phyloP scores from a whole-genome alignment of 2,329 filamentous ascomycete genomes.

The Xylaria sp. region DNA sequence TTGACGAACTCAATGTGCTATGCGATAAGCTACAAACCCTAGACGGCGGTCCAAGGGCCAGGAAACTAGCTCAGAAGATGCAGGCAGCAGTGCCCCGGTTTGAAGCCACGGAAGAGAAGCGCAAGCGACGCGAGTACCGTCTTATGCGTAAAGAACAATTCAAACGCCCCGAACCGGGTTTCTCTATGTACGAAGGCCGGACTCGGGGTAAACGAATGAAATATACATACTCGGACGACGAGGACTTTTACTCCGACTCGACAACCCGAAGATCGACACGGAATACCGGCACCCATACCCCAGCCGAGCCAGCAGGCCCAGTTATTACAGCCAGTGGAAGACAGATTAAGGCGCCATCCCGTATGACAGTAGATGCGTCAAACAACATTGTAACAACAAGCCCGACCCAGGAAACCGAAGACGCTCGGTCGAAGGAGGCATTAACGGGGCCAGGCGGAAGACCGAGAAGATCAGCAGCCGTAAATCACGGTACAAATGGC shows the following conservation, averaged over 20 bases:
- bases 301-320: constrained; percentile 67
- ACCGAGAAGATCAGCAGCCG: constrained; percentile 57
- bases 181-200: constrained; percentile 93
- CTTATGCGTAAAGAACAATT: constrained; percentile 86
- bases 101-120: constrained; percentile 95
- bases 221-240: constrained; percentile 94
- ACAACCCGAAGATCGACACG: constrained; percentile 71
- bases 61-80: constrained; percentile 78
- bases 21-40: constrained; percentile 76
- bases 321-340: constrained; percentile 84
- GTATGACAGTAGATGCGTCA: constrained; percentile 66
- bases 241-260: constrained; percentile 71
- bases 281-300: constrained; percentile 75
- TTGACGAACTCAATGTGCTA: constrained; percentile 80
- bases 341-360: constrained; percentile 73
- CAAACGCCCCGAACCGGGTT: constrained; percentile 83
- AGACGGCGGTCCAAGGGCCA: constrained; percentile 83
- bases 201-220: constrained; percentile 95
- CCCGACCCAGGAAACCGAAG: constrained; percentile 39
- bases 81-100: constrained; percentile 82
- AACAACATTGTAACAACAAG: constrained; percentile 54
- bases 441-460: constrained; percentile 54
- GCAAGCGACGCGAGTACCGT: constrained; percentile 89
- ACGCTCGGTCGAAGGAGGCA: constrained; percentile 45
- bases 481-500: constrained; percentile 56